Conservation (phyloP, 1,284 basidiomycete species). For the Bjerkandera adusta region DNA sequence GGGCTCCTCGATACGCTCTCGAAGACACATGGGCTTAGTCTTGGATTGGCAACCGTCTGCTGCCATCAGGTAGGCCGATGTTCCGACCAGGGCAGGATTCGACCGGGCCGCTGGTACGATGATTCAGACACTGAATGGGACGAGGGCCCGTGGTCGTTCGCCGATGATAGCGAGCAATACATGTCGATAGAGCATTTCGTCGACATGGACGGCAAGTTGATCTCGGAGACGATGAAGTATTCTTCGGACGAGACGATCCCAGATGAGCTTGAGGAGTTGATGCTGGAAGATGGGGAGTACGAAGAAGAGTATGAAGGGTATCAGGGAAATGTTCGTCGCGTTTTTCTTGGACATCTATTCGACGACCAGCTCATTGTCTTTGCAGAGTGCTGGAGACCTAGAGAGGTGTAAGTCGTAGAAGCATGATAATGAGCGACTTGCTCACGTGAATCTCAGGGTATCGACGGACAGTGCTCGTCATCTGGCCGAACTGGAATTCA, state of each 20-base stretch:
- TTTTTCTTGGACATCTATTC: neutral
- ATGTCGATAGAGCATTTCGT: constrained; percentile 27
- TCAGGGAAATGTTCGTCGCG: constrained; percentile 42
- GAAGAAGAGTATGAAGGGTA: constrained; percentile 37
- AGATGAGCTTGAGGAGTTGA: constrained; percentile 23
- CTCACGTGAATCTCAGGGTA: constrained; percentile 1
- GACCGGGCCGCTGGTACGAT: constrained; percentile 8
- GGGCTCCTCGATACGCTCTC: constrained; percentile 17
- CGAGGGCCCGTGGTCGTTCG: constrained; percentile 37
- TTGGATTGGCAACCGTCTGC: constrained; percentile 37
- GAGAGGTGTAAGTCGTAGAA: neutral
- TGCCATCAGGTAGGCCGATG: constrained; percentile 32
- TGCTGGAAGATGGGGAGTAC: constrained; percentile 31
- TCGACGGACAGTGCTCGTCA: neutral
- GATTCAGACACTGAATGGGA: constrained; percentile 22
- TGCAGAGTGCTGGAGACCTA: neutral
- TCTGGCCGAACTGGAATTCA: neutral
- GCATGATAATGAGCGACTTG: neutral
- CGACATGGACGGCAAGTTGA: constrained; percentile 33
- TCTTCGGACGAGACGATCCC: constrained; percentile 33
- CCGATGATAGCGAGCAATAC: constrained; percentile 5
- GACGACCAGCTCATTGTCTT: neutral
- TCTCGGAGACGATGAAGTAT: constrained; percentile 21
- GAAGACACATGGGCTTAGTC: constrained; percentile 17
- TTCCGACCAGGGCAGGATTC: constrained; percentile 28